Evolutionary conservation across 2,329 filamentous ascomycete genomes (phyloP).

Genomic region (Capronia americana): DNA sequence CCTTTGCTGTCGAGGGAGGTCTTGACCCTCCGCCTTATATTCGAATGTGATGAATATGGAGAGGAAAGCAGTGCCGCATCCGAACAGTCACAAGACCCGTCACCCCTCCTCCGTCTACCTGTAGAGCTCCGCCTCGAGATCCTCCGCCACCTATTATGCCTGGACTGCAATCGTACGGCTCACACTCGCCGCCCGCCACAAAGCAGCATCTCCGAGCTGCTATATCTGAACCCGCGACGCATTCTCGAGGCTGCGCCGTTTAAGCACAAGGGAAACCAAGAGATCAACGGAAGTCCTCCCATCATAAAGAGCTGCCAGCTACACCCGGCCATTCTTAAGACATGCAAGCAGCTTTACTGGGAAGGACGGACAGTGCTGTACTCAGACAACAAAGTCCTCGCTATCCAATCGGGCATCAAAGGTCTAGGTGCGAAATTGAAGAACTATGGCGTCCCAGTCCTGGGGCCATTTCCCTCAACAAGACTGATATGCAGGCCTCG

Average conservation of each 20-base stretch:
- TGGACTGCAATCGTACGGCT: slow-evolving; percentile 31
- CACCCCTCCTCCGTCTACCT: slow-evolving; percentile 29
- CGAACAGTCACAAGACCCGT: slow-evolving; percentile 8
- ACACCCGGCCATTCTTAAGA: slow-evolving; percentile 28
- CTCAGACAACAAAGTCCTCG: slow-evolving; percentile 34
- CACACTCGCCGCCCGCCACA: slow-evolving; percentile 31
- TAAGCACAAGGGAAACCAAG: slow-evolving; percentile 32
- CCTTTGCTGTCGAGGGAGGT: slow-evolving; percentile 35
- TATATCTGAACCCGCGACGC: slow-evolving; percentile 26
- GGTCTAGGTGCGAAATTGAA: slow-evolving; percentile 32
- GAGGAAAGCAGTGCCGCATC: slow-evolving; percentile 17
- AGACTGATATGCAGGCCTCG: slow-evolving; percentile 13
- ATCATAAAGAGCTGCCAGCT: slow-evolving; percentile 28
- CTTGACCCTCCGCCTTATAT: slow-evolving; percentile 32
- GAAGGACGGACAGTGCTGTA: slow-evolving; percentile 32
- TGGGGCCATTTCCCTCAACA: slow-evolving; percentile 25
- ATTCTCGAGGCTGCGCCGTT: slow-evolving; percentile 36
- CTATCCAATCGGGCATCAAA: slow-evolving; percentile 31
- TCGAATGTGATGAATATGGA: slow-evolving; percentile 31
- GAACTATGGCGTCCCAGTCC: slow-evolving; percentile 35
- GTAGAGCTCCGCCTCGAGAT: slow-evolving; percentile 35
- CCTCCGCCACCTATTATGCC: slow-evolving; percentile 32
- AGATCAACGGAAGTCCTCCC: slow-evolving; percentile 34
- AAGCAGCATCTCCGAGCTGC: slow-evolving; percentile 25
- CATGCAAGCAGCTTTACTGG: slow-evolving; percentile 30